Base-by-base conservation (phyloP, 2,329 filamentous ascomycete species). In the Hortaea werneckii region DNA sequence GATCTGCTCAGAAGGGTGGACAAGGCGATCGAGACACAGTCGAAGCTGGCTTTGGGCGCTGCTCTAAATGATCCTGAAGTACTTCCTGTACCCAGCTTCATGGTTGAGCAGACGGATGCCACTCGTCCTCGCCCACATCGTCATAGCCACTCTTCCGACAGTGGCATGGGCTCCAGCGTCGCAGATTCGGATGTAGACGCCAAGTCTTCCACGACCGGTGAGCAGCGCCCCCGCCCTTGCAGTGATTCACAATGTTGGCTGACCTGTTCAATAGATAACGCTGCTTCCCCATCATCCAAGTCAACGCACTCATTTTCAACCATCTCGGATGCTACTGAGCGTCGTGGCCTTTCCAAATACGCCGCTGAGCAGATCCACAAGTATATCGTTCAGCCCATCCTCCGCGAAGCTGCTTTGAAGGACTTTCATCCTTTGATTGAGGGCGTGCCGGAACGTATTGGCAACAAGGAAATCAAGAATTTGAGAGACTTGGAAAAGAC, bases 401-500 rank as follows among this genome's bases (percentile, higher is more conserved):
- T 92, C 47, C 76, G 77, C 52, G 83, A 89, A 60, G 68, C 80
- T 20, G 73, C 76, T 29, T 76, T 94, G 50, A 85, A 87, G 64
- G 80, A 84, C 41, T 95, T 95, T 65, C 83, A 87, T 63, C 74
- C 83, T 41, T 78, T 95, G 57, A 76, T 95, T 53, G 75, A 83
- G 55, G 83, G 86, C 65, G 80, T 88, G 53, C 87, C 87, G 41
- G 76, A 77, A 65, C 83, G 83, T 61, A 92, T 95, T 63, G 79
- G 80, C 60, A 79, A 82, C 62, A 89, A 87, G 67, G 81, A 92
- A 59, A 92, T 96, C 60, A 81, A 85, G 64, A 95, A 85, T 70
- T 79, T 96, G 45, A 82, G 90, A 65, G 90, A 96, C 67, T 77
- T 96, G 42, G 90, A 96, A 69, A 95, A 95, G 78, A 90, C 84